Base-by-base conservation (phyloP, 805 yeast species). In the Kodamaea jinghongensis region DNA sequence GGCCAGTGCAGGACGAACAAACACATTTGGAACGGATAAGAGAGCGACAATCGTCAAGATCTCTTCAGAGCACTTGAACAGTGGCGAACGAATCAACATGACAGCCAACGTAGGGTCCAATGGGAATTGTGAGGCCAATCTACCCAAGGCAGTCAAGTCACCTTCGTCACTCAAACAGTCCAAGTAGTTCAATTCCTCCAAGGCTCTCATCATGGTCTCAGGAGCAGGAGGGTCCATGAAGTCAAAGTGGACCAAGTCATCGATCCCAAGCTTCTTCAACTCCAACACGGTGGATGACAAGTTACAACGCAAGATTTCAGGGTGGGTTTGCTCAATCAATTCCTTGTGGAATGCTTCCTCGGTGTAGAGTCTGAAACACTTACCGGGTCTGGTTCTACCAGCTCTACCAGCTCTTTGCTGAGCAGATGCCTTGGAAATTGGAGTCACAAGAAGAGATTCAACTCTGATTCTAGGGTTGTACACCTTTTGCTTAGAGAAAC, bases 221-320 rank as follows among this genome's bases (percentile, higher is more conserved):
- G 99, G 99, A 2, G 98, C 98, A 10, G 99, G 99, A 6, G 99
- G 98, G 58, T 91, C 99, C 96, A 91, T 91, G 59, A 93, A 91
- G 61, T 93, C 99, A 58, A 91, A 91, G 65, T 91, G 98, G 28
- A 93, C 99, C 55, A 91, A 77, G 66, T 91, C 98, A 58, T 93
- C 96, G 48, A 91, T 77, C 10, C 98, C 98, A 48, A 93, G 76
- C 64, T 93, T 93, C 61, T 93, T 93, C 63, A 91, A 73, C 60
- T 93, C 96, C 47, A 91, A 68, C 26, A 91, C 98, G 0, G 97
- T 93, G 16, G 89, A 83, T 4, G 96, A 83, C 56, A 91, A 75
- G 65, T 91, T 91, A 44, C 91, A 83, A 58, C 98, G 75, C 58
- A 93, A 71, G 61, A 91, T 90, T 66, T 91, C 99, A 1, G 99